phyloP scores from a whole-genome alignment of 352 stramenopile genomes.

The Phytophthora megakarya region DNA sequence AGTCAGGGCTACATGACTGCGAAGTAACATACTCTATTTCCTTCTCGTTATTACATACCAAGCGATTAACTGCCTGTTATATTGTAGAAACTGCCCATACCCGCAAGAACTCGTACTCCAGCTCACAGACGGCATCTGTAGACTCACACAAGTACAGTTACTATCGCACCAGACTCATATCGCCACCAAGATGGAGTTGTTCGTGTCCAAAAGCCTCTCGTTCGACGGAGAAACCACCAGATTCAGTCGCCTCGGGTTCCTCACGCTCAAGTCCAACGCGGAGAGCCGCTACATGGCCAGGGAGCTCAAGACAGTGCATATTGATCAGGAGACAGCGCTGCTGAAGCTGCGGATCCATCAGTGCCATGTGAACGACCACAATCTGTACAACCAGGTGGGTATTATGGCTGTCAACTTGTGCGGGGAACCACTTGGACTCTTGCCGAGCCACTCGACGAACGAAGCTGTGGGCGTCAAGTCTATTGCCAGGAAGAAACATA shows the following conservation, averaged over 20 bases:
- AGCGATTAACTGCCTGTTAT: not conserved
- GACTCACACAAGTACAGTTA: constrained; percentile 88
- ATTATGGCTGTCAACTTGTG: constrained; percentile 91
- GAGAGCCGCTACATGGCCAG: constrained; percentile 87
- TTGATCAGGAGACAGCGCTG: constrained; percentile 83
- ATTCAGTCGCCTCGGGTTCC: constrained; percentile 85
- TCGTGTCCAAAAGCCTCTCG: constrained; percentile 60
- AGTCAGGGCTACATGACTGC: constrained; percentile 83
- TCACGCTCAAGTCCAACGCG: constrained; percentile 84
- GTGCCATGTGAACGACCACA: constrained; percentile 90
- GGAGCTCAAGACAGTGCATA: constrained; percentile 93
- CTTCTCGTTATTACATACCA: not conserved
- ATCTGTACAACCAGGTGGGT: constrained; percentile 92
- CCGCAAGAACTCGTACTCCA: constrained; percentile 92
- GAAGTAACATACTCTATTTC: constrained; percentile 35
- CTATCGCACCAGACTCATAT: constrained; percentile 94
- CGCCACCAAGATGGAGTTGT: constrained; percentile 93
- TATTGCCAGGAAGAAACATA: constrained; percentile 25
- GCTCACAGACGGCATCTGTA: constrained; percentile 67
- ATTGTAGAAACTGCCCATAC: constrained; percentile 88
- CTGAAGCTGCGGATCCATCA: constrained; percentile 90
- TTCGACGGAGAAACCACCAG: constrained; percentile 45
- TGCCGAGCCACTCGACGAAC: constrained; percentile 59
- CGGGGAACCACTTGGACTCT: constrained; percentile 57
- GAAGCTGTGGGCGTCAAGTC: constrained; percentile 36